Evolutionary conservation across 768 basidiomycete genomes (phyloP), one percentile per base, ranked within the genome.

Genomic region (Tylopilus plumbeoviolaceoides): DNA sequence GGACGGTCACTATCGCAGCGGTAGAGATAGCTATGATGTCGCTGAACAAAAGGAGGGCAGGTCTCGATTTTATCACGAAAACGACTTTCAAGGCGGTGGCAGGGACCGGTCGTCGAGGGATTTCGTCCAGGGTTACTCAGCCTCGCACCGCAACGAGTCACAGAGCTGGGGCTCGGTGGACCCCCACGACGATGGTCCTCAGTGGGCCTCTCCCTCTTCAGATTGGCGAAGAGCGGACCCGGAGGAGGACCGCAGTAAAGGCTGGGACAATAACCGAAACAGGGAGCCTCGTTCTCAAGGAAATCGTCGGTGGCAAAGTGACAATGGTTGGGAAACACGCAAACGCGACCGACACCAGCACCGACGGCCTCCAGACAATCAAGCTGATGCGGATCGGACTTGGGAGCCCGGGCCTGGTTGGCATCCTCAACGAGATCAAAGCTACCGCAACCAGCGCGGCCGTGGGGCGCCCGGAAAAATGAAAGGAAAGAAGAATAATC

Each of bases 331-430:
- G 83, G 80, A 78, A 9, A 62, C 71, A 42, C 76, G 78, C 47
- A 78, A 78, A 47, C 72, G 72, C 54, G 75, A 75, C 50, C 75
- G 74, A 62, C 67, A 68, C 8, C 78, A 76, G 73, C 65, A 54
- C 42, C 68, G 73, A 46, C 57, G 54, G 59, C 73, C 54, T 58
- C 60, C 63, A 43, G 59, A 66, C n/a, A 57, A 43, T 5, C 65
- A 62, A 59, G 64, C 65, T 12, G 66, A 66, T 2, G 55, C 79
- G 63, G 81, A 85, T 47, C 79, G 87, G 46, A 71, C 81, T 52
- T 89, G 87, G 87, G 85, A 87, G 58, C 86, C 87, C 52, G 84
- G 83, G 35, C 78, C 83, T 23, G 76, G 78, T 6, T 89, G 87
- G 87, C 78, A 83, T 54, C 65, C 78, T 47, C 75, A 64, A 35